Evolutionary conservation across 1,284 basidiomycete species (phyloP).

Genomic region (Ceratorhiza oryzae-sativae): DNA sequence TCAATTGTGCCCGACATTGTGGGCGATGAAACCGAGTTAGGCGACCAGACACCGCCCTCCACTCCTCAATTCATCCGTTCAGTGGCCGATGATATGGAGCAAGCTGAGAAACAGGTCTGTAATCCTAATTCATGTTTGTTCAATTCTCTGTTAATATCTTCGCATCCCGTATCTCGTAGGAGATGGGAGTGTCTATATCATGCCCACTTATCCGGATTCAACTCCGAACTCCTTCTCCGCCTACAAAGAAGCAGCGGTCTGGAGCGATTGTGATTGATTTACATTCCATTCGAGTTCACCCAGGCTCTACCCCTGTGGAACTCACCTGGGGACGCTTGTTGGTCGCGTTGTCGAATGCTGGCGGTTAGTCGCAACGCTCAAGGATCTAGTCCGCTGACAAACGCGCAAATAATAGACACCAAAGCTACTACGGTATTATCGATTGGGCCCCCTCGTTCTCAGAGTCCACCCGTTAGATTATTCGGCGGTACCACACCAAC

Average conservation of each 20-base stretch:
- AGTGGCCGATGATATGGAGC: slow-evolving; percentile 38
- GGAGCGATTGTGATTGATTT: slow-evolving; percentile 72
- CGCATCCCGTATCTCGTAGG: not conserved
- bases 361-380: slow-evolving; percentile 41
- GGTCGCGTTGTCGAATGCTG: slow-evolving; percentile 56
- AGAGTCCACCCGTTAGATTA: not conserved
- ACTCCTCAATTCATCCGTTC: slow-evolving; percentile 14
- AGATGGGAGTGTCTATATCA: slow-evolving; percentile 42
- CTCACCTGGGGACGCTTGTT: slow-evolving; percentile 56
- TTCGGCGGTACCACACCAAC: slow-evolving; percentile 31
- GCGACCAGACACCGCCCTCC: slow-evolving; percentile 7
- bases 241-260: slow-evolving; percentile 57
- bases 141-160: not conserved
- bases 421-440: slow-evolving; percentile 45
- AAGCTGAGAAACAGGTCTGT: slow-evolving; percentile 15
- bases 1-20: not conserved
- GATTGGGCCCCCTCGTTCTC: slow-evolving; percentile 39
- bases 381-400: not conserved
- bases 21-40: slow-evolving; percentile 10
- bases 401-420: not conserved
- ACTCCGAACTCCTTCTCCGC: slow-evolving; percentile 55
- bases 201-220: slow-evolving; percentile 65
- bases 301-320: slow-evolving; percentile 47
- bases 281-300: slow-evolving; percentile 59
- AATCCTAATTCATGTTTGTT: not conserved